Evolutionary conservation across 2,329 filamentous ascomycete genomes (phyloP).

Genomic region (Pseudogymnoascus sp.): DNA sequence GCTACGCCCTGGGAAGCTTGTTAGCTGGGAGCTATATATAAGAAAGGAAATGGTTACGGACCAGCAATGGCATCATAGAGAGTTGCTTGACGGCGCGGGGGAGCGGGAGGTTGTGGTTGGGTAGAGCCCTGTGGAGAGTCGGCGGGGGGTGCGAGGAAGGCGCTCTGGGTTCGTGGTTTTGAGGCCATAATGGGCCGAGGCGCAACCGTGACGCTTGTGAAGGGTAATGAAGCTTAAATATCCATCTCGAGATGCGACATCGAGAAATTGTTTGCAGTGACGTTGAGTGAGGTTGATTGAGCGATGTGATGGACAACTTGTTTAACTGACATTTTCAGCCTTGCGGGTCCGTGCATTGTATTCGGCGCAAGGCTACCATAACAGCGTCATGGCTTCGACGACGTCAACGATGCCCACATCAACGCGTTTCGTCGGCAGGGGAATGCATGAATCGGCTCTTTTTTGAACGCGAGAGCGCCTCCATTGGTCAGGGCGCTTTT

Average conservation of each 20-base stretch:
- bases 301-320: neutral
- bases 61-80: conserved; percentile 70
- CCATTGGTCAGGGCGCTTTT: conserved; percentile 55
- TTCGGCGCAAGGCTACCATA: neutral
- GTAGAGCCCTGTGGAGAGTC: neutral
- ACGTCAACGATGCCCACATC: neutral
- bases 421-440: conserved; percentile 5
- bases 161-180: conserved; percentile 10
- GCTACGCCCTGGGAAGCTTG: neutral
- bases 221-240: neutral
- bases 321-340: conserved; percentile 2
- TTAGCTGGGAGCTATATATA: neutral
- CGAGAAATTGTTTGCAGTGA: neutral
- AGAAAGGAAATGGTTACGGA: conserved; percentile 26
- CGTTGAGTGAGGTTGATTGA: neutral
- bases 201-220: neutral
- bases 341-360: neutral
- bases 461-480: conserved; percentile 68
- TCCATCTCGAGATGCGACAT: neutral
- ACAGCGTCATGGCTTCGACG: neutral
- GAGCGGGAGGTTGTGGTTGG: neutral
- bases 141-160: conserved; percentile 12
- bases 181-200: neutral
- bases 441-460: conserved; percentile 71
- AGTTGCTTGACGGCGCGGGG: conserved; percentile 37